phyloP scores from a whole-genome alignment of 2,329 filamentous ascomycete species.

The Scleromitrula shiraiana region DNA sequence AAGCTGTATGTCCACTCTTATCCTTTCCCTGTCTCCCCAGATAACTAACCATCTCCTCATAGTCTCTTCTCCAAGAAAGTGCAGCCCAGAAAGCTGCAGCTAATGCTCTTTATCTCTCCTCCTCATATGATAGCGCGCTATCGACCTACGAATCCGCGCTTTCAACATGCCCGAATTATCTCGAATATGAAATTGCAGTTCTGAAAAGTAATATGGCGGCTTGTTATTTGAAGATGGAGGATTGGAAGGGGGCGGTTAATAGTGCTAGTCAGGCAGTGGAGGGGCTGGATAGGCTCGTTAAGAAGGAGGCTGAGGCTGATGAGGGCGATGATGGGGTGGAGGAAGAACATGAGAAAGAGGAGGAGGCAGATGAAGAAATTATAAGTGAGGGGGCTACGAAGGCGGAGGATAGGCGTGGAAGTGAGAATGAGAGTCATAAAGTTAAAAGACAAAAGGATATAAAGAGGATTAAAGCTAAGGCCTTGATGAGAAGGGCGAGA shows the following conservation, averaged over 20 bases:
- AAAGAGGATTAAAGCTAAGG: constrained; percentile 70
- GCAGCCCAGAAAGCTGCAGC: constrained; percentile 66
- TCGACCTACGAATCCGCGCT: constrained; percentile 79
- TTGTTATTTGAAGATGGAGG: constrained; percentile 74
- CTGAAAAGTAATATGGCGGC: constrained; percentile 83
- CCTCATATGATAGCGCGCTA: constrained; percentile 70
- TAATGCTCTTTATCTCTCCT: constrained; percentile 69
- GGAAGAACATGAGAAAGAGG: constrained; percentile 33
- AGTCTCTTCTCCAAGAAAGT: constrained; percentile 64
- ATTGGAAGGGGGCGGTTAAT: constrained; percentile 77
- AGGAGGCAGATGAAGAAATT: constrained; percentile 50
- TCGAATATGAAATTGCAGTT: constrained; percentile 82
- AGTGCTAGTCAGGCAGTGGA: constrained; percentile 67
- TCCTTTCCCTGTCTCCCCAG: too few relatives aligned
- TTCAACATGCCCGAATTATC: constrained; percentile 69
- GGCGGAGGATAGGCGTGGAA: constrained; percentile 32
- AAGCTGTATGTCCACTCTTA: constrained; percentile 35
- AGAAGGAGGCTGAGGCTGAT: constrained; percentile 29
- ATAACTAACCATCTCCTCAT: constrained; percentile 1
- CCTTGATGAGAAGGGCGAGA: constrained; percentile 48
- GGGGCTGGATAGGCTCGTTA: constrained; percentile 54
- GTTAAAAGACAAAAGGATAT: constrained; percentile 73
- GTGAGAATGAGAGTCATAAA: constrained; percentile 47
- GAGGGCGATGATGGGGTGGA: constrained; percentile 42
- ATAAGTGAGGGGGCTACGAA: constrained; percentile 49